phyloP scores from a whole-genome alignment of 2,329 filamentous ascomycete genomes.

The Colletotrichum agaves region DNA sequence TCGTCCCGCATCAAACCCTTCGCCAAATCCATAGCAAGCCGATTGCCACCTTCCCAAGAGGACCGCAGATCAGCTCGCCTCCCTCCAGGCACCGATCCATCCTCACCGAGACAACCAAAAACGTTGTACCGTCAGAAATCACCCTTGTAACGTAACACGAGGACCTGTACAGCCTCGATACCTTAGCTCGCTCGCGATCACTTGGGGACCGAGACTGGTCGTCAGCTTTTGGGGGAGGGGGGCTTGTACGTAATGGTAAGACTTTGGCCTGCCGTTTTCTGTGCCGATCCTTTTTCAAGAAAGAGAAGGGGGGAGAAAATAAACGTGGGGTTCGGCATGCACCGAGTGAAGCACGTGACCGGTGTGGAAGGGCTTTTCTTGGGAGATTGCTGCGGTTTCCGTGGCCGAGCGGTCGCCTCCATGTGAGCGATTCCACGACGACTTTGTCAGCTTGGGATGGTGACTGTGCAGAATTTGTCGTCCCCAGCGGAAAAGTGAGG shows the following conservation, averaged over 20 bases:
- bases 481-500: not conserved
- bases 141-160: not conserved
- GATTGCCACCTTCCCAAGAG: too few relatives aligned
- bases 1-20: too few relatives aligned
- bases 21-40: too few relatives aligned
- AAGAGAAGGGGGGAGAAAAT: not conserved
- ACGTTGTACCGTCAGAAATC: not conserved
- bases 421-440: not conserved
- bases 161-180: not conserved
- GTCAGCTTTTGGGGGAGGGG: not conserved
- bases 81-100: not conserved
- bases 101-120: not conserved
- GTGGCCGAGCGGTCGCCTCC: too few relatives aligned
- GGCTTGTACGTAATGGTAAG: conserved; percentile 11
- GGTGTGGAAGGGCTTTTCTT: not conserved
- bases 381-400: too few relatives aligned
- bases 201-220: too few relatives aligned
- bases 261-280: not conserved
- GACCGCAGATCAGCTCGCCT: not conserved
- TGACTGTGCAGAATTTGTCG: not conserved
- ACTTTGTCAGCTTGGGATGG: too few relatives aligned
- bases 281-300: not conserved
- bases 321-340: not conserved
- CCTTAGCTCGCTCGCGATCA: too few relatives aligned
- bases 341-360: conserved; percentile 15